Evolutionary conservation across 2,329 filamentous ascomycete genomes (phyloP), one percentile per base, ranked within the genome.

Genomic region (Sporothrix variecibatus): DNA sequence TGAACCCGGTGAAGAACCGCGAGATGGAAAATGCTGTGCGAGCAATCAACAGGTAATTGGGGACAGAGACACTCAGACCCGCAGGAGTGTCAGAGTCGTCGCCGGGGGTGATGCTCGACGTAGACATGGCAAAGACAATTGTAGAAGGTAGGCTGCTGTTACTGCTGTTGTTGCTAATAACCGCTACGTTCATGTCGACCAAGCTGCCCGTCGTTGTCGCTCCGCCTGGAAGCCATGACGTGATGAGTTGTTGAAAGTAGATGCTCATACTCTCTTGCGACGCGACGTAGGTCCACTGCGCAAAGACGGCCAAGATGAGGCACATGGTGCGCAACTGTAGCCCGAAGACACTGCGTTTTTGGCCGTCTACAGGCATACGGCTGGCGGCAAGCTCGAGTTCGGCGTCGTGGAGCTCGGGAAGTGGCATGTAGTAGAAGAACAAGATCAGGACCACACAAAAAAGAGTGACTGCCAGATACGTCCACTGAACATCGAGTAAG

Each of bases 271-370:
- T 86, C 78, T 91, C 90, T 78, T 97, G 94, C 0, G 91, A 89
- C 8, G 92, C 93, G 1, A 93, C 91, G 79, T 97, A 97, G 43
- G 89, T 88, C 84, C 93, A 97, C 79, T 97, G 94, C 0, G 93
- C 90, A 49, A 92, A 81, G 0, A 94, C 90, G 0, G 92, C 94
- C 74, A 95, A 86, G 75, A 90, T 88, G 9, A 97, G 85, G 46
- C 83, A 86, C 78, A 86, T 83, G 0, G 87, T 89, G 31, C 87
- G 86, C 34, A 89, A 82, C 76, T 89, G 85, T 5, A 90, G 77
- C 1, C 83, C 83, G 26, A 75, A 73, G 26, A 86, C 77, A 72
- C 82, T 85, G 72, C 82, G 84, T 77, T 86, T 89, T 75, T 83
- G 82, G 2, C 85, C 84, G 77, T 89, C 84, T 17, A 89, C 82